Percentiles rank a stretch among this genome's conserved stretches.
Conservation (phyloP, 768 basidiomycete species). For the Agrocybe chaxingu region DNA sequence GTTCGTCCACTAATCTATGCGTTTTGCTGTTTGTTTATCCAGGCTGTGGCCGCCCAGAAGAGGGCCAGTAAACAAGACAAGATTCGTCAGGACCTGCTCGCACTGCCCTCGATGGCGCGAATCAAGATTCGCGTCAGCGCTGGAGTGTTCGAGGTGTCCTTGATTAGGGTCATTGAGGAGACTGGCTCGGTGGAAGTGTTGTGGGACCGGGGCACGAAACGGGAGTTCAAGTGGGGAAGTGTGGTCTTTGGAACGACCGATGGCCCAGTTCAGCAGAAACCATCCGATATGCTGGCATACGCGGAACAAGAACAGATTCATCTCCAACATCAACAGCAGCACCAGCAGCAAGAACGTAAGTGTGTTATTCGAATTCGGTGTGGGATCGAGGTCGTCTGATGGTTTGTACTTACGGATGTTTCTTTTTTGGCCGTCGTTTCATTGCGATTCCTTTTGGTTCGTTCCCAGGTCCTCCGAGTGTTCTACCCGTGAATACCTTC, state of each 20-base stretch:
- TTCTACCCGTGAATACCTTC: conserved; percentile 27
- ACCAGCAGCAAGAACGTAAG: conserved; percentile 41
- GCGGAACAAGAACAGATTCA: conserved; percentile 8
- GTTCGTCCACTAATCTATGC: conserved; percentile 2
- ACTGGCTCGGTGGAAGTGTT: conserved; percentile 72
- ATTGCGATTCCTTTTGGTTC: neutral
- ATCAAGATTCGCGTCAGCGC: conserved; percentile 84
- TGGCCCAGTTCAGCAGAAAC: conserved; percentile 69
- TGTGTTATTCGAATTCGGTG: conserved; percentile 7
- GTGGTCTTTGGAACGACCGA: conserved; percentile 77
- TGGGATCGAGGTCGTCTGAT: neutral
- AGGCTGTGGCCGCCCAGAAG: conserved; percentile 76
- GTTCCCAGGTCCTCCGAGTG: conserved; percentile 16
- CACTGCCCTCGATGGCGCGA: conserved; percentile 65
- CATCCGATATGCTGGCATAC: conserved; percentile 44
- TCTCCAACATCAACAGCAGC: no score
- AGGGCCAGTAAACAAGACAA: conserved; percentile 73
- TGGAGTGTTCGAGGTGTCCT: conserved; percentile 83
- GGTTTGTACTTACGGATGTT: neutral
- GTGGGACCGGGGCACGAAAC: conserved; percentile 72
- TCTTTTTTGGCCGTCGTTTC: neutral
- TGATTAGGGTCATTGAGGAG: conserved; percentile 69
- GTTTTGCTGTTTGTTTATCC: conserved; percentile 3
- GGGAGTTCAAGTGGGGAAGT: conserved; percentile 82
- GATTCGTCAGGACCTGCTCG: conserved; percentile 65